A percentile compares a stretch with the other conserved stretches of the same genome.
phyloP scores from a whole-genome alignment of 1,284 basidiomycete species.

The Tranzscheliella williamsii region DNA sequence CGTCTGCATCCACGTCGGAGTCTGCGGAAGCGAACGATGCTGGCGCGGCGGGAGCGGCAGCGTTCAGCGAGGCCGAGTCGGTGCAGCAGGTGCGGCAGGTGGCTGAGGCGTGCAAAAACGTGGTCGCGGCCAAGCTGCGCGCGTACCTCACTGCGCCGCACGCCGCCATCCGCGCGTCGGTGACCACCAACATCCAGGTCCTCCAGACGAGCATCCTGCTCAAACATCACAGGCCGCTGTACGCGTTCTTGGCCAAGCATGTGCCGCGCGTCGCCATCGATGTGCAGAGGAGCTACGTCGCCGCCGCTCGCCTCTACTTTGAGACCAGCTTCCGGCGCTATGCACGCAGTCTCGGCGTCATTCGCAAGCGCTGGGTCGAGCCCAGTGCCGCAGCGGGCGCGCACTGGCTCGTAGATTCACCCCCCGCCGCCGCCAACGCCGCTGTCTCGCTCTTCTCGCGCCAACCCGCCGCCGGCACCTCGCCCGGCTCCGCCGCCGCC shows the following conservation, averaged over 20 bases:
- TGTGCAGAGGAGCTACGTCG: slow-evolving; percentile 83
- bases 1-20: background rate
- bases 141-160: slow-evolving; percentile 81
- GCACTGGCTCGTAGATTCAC: slow-evolving; percentile 4
- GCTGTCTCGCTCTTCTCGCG: background rate
- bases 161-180: slow-evolving; percentile 76
- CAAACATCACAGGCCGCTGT: slow-evolving; percentile 72
- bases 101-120: slow-evolving; percentile 80
- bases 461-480: background rate
- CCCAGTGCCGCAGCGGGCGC: background rate
- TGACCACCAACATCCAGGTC: slow-evolving; percentile 90
- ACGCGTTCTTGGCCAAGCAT: slow-evolving; percentile 81
- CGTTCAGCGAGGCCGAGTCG: slow-evolving; percentile 64
- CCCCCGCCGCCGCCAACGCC: background rate
- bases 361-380: slow-evolving; percentile 39
- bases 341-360: slow-evolving; percentile 65
- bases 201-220: slow-evolving; percentile 85
- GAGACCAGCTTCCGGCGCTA: slow-evolving; percentile 95
- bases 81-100: slow-evolving; percentile 80
- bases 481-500: background rate
- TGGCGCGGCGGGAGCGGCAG: background rate
- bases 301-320: slow-evolving; percentile 84
- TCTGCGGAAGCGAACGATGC: background rate
- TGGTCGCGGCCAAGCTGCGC: slow-evolving; percentile 81
- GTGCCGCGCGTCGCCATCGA: slow-evolving; percentile 81